Conservation (phyloP, 2,329 filamentous ascomycete species). For the Zarea fungicola region DNA sequence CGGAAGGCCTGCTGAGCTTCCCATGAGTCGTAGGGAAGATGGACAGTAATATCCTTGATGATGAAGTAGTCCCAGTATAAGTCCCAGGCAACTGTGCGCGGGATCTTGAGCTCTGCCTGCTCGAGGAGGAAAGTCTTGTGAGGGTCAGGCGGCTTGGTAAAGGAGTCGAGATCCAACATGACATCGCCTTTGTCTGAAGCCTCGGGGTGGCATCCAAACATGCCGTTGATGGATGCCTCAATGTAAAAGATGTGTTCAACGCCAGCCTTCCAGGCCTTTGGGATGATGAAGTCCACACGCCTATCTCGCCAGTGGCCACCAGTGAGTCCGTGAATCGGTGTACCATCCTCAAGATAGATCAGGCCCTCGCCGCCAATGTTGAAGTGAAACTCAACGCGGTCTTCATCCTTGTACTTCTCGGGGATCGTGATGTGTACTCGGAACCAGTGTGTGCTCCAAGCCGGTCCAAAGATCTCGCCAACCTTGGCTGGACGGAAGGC, state of each 20-base stretch:
- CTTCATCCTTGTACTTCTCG: conserved; percentile 63
- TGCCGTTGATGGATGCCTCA: conserved; percentile 97
- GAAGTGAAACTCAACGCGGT: conserved; percentile 93
- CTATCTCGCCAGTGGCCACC: conserved; percentile 88
- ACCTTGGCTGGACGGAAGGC: too few species aligned
- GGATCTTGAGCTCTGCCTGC: too few species aligned
- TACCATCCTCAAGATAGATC: conserved; percentile 86
- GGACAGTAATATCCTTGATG: too few species aligned
- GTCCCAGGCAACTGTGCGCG: too few species aligned
- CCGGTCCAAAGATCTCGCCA: conserved; percentile 80
- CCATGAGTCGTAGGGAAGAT: too few species aligned
- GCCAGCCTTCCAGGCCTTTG: conserved; percentile 73
- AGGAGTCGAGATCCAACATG: conserved; percentile 78
- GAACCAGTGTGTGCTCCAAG: conserved; percentile 99
- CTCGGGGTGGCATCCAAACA: conserved; percentile 89
- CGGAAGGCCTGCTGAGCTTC: too few species aligned
- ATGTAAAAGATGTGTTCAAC: conserved; percentile 87
- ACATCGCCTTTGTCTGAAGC: conserved; percentile 77
- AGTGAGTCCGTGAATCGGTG: conserved; percentile 84
- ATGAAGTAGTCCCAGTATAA: too few species aligned
- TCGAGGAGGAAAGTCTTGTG: conserved; percentile 85
- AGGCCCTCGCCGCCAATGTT: conserved; percentile 92
- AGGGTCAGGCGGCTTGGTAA: conserved; percentile 69
- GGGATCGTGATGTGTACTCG: conserved; percentile 76
- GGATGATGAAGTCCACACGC: conserved; percentile 85